Conservation (phyloP, 495 filamentous ascomycete genomes). For the Penicillium egyptiacum region DNA sequence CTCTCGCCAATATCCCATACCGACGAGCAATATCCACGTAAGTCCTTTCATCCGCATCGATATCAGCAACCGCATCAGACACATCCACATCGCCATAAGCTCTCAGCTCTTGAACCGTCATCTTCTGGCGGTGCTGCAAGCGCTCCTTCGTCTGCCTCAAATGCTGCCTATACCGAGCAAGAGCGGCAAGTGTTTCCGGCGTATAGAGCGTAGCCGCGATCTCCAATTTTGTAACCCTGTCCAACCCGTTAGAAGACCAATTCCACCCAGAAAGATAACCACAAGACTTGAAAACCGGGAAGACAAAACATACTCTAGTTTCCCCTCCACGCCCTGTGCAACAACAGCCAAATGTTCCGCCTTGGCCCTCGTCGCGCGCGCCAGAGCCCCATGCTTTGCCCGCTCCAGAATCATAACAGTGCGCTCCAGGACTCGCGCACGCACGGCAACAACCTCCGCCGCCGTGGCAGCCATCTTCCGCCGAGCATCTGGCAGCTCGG, state of each 20-base stretch:
- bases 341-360: constrained; percentile 60
- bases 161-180: constrained; percentile 56
- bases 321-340: constrained; percentile 53
- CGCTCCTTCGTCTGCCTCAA: constrained; percentile 50
- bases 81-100: constrained; percentile 51
- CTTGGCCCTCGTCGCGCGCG: constrained; percentile 54
- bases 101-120: constrained; percentile 50
- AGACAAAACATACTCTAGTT: constrained; percentile 41
- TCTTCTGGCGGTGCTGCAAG: constrained; percentile 45
- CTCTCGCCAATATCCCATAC: constrained; percentile 54
- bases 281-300: background rate
- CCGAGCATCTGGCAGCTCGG: constrained; percentile 35
- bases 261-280: background rate
- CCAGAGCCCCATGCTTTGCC: constrained; percentile 64
- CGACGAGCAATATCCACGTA: constrained; percentile 59
- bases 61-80: constrained; percentile 8
- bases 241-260: constrained; percentile 11
- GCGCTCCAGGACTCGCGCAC: constrained; percentile 39
- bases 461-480: constrained; percentile 41
- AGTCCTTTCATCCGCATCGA: constrained; percentile 28
- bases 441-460: constrained; percentile 34
- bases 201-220: constrained; percentile 53
- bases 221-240: constrained; percentile 44
- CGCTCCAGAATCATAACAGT: constrained; percentile 51
- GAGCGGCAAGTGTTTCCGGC: constrained; percentile 54